Evolutionary conservation across 208 protist species (phyloP).

Genomic region (Angomonas deanei): DNA sequence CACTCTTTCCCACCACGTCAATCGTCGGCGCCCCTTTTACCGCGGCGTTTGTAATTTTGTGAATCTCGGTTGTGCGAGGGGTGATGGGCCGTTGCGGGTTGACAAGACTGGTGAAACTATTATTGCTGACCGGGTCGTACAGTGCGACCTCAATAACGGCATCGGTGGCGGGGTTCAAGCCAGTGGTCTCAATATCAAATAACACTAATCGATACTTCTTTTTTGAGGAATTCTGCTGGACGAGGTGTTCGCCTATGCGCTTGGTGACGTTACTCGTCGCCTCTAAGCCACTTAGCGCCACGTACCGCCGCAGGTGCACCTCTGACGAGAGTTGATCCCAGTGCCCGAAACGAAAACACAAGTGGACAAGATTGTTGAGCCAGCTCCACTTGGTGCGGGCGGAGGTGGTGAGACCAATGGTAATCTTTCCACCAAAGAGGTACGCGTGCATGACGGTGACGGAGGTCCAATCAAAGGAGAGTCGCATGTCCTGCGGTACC

Average conservation of each 20-base stretch:
- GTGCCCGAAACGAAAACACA: slow-evolving; percentile 61
- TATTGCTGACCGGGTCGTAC: slow-evolving; percentile 79
- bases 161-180: slow-evolving; percentile 72
- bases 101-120: slow-evolving; percentile 67
- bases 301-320: slow-evolving; percentile 75
- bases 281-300: slow-evolving; percentile 31
- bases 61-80: slow-evolving; percentile 58
- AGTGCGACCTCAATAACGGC: slow-evolving; percentile 79
- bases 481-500: slow-evolving; percentile 59
- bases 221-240: slow-evolving; percentile 11
- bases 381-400: slow-evolving; percentile 29
- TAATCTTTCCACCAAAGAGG: slow-evolving; percentile 75
- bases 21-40: slow-evolving; percentile 54
- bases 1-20: slow-evolving; percentile 37
- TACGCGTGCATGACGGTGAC: slow-evolving; percentile 56
- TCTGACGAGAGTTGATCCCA: slow-evolving; percentile 44
- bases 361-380: slow-evolving; percentile 74
- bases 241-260: slow-evolving; percentile 33
- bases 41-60: slow-evolving; percentile 80
- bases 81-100: slow-evolving; percentile 65
- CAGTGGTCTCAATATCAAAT: slow-evolving; percentile 87
- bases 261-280: slow-evolving; percentile 17
- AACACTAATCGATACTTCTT: slow-evolving; percentile 58
- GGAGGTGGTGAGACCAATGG: slow-evolving; percentile 26
- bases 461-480: slow-evolving; percentile 77